These are phyloP conservation scores for Gossypium schwendimanii DNA, from an alignment of 441 rosid genomes.

Conservation along the genomic window DNA sequence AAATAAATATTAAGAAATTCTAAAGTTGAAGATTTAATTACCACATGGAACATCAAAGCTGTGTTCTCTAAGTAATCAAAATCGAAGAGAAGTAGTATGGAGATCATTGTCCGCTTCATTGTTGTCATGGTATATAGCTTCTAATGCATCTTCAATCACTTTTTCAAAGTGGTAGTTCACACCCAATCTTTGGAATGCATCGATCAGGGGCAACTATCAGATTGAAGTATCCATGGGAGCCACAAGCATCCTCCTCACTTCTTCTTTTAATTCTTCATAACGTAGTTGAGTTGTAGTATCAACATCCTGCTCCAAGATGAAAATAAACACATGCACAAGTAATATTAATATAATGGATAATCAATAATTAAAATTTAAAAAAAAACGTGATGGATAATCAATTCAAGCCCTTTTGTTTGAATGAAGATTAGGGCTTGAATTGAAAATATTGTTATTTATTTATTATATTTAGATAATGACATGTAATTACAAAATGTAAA, in stretches of 20 bases:
- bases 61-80: not conserved
- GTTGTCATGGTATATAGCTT: not conserved
- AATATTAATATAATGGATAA: no score
- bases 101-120: not conserved
- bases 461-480: no score
- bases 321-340: no score
- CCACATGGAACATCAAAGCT: not conserved
- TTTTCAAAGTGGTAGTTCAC: constrained; percentile 11
- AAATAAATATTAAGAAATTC: not conserved
- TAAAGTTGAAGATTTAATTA: not conserved
- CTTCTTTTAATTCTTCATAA: not conserved
- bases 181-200: constrained; percentile 4
- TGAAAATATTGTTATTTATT: no score
- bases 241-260: not conserved
- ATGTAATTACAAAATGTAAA: no score
- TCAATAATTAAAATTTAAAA: no score
- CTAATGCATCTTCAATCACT: not conserved
- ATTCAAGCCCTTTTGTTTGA: no score
- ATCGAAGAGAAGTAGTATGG: not conserved
- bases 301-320: not conserved
- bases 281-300: not conserved
- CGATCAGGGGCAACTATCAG: not conserved
- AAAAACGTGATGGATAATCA: no score
- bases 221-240: not conserved
- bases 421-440: no score